These are phyloP conservation scores for Solanum arcanum DNA, from an alignment of 257 asterid species.

Conservation along the genomic window DNA sequence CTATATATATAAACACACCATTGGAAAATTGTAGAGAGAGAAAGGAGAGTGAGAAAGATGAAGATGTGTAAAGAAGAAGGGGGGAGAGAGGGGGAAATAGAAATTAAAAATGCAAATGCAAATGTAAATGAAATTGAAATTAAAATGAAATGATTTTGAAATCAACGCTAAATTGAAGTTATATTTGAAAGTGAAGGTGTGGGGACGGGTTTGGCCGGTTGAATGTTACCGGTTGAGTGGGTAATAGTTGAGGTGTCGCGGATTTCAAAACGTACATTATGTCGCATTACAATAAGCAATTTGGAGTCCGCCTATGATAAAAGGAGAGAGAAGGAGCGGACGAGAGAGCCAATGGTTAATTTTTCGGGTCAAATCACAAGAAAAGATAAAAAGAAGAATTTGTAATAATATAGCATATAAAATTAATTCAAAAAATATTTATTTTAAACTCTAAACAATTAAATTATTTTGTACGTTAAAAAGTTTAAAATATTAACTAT, in stretches of 20 bases:
- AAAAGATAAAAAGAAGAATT: neutral
- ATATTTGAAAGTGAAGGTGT: neutral
- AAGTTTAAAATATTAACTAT: too few species aligned
- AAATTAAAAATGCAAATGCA: conserved; percentile 17
- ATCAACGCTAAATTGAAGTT: conserved; percentile 31
- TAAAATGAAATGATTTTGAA: conserved; percentile 24
- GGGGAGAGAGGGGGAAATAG: conserved; percentile 8
- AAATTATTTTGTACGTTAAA: too few species aligned
- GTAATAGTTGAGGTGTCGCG: conserved; percentile 4
- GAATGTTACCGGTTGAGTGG: neutral
- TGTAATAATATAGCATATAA: too few species aligned
- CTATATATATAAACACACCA: neutral
- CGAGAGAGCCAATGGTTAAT: neutral
- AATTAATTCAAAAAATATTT: too few species aligned
- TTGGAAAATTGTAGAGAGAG: conserved; percentile 28
- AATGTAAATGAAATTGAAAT: conserved; percentile 11
- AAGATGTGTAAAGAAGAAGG: neutral
- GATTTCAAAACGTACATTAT: neutral
- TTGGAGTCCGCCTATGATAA: conserved; percentile 27
- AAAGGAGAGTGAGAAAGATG: conserved; percentile 13
- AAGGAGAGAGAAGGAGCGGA: neutral
- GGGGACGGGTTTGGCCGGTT: conserved; percentile 9
- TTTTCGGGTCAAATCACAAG: neutral
- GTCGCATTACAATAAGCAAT: neutral
- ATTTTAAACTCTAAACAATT: too few species aligned